Conservation (phyloP, 2,329 filamentous ascomycete genomes). For the Geosmithia morbida region DNA sequence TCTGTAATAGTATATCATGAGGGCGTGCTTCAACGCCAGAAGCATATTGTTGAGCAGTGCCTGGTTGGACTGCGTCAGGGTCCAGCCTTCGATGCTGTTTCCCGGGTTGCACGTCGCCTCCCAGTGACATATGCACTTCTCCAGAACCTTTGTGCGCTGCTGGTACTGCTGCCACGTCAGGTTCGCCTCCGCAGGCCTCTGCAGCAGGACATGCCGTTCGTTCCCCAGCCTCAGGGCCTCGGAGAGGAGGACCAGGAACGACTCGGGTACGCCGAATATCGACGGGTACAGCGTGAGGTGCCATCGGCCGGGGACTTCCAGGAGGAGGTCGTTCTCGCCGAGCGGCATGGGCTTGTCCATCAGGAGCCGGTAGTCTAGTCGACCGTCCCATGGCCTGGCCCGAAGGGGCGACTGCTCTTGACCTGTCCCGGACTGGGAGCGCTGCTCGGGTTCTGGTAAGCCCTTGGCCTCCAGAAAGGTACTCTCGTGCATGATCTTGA, state of each 20-base stretch:
- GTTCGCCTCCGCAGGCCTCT: background rate
- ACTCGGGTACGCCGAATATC: slow-evolving; percentile 23
- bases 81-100: background rate
- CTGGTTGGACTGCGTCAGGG: background rate
- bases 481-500: slow-evolving; percentile 23
- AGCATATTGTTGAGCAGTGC: slow-evolving; percentile 17
- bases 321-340: slow-evolving; percentile 23
- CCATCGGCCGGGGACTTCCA: slow-evolving; percentile 19
- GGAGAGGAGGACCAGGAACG: slow-evolving; percentile 16
- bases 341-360: slow-evolving; percentile 16
- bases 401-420: slow-evolving; percentile 11
- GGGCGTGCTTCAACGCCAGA: slow-evolving; percentile 11
- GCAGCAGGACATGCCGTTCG: background rate
- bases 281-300: slow-evolving; percentile 22
- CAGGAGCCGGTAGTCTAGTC: slow-evolving; percentile 14
- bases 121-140: background rate
- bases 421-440: slow-evolving; percentile 5
- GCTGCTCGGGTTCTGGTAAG: slow-evolving; percentile 1
- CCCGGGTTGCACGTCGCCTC: background rate
- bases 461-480: slow-evolving; percentile 9
- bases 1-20: background rate
- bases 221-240: slow-evolving; percentile 17
- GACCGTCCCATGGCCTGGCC: slow-evolving; percentile 14
- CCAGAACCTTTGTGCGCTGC: background rate
- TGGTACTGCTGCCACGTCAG: background rate